Evolutionary conservation across 1,284 basidiomycete genomes (phyloP), one percentile per base, ranked within the genome.

Genomic region (Singerocomus rubriflavus): DNA sequence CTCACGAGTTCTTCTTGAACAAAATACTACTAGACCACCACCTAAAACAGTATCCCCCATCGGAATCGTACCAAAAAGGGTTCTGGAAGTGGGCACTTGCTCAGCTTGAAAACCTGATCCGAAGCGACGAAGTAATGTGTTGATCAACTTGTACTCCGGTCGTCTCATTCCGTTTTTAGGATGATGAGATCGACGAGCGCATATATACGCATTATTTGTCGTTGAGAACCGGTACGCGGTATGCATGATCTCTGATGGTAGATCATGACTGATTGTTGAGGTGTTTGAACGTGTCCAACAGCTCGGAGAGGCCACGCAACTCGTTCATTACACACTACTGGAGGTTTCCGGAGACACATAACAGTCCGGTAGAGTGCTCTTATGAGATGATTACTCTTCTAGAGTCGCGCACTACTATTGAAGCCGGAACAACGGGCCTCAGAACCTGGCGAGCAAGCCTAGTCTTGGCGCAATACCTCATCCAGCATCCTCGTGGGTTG

Each of bases 371-470:
- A 16, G 44, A 48, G 6, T 48, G 43, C 12, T n/a, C 17, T 32
- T 73, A 72, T 52, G 68, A 73, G 30, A 75, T 66, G 8, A 70
- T 75, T 14, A 88, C 87, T 1, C 66, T 91, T 3, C 70, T 84
- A 11, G 88, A 91, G 66, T 87, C 88, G 3, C 78, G 82, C 4
- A 84, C 79, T 1, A 81, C 75, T 1, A 82, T 89, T 29, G 85
- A 90, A 64, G 72, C 72, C 39, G 88, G 88, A 2, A 90, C 87
- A 0, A 91, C 88, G 1, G 88, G 88, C 6, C 66, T 90, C 38
- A 75, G 84, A 47, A 91, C 88, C 2, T 91, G 88, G 88, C 72
- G 76, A 26, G 85, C 88, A 2, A 84, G 85, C 58, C 77, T 85
- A 39, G 70, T 78, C n/a, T 71, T 90, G 12, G 79, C 82, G 0